Conservation (phyloP, 1,284 basidiomycete genomes). For the Schizophyllum amplum region DNA sequence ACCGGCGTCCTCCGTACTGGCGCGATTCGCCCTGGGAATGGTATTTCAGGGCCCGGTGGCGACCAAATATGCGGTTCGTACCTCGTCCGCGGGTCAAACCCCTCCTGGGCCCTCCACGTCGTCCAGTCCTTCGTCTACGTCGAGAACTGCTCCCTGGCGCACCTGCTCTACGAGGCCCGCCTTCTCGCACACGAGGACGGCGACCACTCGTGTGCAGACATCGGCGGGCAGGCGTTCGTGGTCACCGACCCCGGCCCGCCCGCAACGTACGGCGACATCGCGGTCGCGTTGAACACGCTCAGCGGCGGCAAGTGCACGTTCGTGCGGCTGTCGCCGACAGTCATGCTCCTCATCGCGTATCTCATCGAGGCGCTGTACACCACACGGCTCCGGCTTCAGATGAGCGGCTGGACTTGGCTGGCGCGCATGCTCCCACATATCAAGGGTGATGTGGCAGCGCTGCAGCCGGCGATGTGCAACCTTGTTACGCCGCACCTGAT, state of each 20-base stretch:
- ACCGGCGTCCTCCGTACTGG: slow-evolving; percentile 47
- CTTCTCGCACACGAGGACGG: slow-evolving; percentile 39
- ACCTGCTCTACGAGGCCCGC: slow-evolving; percentile 64
- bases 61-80: slow-evolving; percentile 59
- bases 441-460: slow-evolving; percentile 45
- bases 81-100: slow-evolving; percentile 49
- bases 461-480: slow-evolving; percentile 62
- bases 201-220: slow-evolving; percentile 39
- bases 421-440: slow-evolving; percentile 38
- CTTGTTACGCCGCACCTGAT: slow-evolving; percentile 58
- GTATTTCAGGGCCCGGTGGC: slow-evolving; percentile 64
- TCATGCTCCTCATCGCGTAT: slow-evolving; percentile 46
- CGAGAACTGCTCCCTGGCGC: slow-evolving; percentile 64
- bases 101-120: slow-evolving; percentile 45
- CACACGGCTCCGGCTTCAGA: slow-evolving; percentile 27
- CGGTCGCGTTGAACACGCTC: slow-evolving; percentile 39
- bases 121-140: slow-evolving; percentile 62
- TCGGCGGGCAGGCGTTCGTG: slow-evolving; percentile 62
- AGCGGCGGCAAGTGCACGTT: slow-evolving; percentile 44
- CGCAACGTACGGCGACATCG: slow-evolving; percentile 52
- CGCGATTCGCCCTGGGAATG: slow-evolving; percentile 67
- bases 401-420: slow-evolving; percentile 22
- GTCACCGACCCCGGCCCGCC: slow-evolving; percentile 57
- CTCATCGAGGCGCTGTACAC: slow-evolving; percentile 50
- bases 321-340: slow-evolving; percentile 42